Conservation (phyloP, 352 stramenopile species). For the Aphanomyces invadans region DNA sequence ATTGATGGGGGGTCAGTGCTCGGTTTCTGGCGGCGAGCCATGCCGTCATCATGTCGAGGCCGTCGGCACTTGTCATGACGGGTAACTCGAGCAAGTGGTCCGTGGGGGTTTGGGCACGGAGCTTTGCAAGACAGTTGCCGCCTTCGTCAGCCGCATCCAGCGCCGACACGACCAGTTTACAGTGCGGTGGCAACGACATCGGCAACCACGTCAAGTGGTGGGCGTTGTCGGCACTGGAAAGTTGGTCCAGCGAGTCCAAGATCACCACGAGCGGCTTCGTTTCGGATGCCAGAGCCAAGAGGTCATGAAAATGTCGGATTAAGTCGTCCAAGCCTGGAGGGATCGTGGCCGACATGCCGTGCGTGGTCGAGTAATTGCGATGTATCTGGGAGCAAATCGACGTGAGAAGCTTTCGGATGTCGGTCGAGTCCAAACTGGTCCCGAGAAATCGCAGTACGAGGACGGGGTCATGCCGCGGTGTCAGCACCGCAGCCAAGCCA, state of each 20-base stretch:
- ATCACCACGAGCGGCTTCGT: neutral
- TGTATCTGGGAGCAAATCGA: neutral
- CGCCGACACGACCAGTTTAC: slow-evolving; percentile 2
- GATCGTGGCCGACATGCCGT: neutral
- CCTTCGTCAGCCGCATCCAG: neutral
- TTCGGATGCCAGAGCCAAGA: neutral
- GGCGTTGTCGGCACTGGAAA: slow-evolving; percentile 1
- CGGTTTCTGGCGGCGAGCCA: neutral
- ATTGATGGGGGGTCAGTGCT: neutral
- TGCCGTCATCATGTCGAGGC: neutral
- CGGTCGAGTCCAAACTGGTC: neutral
- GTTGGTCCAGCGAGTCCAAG: slow-evolving; percentile 2
- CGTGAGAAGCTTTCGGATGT: neutral
- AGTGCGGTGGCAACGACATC: neutral
- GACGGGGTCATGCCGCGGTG: neutral
- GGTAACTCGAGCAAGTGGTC: neutral
- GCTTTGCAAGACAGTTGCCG: neutral
- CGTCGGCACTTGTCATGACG: neutral
- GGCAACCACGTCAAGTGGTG: slow-evolving; percentile 4
- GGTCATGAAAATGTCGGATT: neutral
- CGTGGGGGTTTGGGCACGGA: neutral
- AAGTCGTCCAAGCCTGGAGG: neutral
- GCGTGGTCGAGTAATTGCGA: neutral
- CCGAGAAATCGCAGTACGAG: slow-evolving; percentile 3
- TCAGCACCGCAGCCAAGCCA: neutral